Evolutionary conservation across 75 land plant species (phyloP).

Genomic region (Isoetes taiwanensis): DNA sequence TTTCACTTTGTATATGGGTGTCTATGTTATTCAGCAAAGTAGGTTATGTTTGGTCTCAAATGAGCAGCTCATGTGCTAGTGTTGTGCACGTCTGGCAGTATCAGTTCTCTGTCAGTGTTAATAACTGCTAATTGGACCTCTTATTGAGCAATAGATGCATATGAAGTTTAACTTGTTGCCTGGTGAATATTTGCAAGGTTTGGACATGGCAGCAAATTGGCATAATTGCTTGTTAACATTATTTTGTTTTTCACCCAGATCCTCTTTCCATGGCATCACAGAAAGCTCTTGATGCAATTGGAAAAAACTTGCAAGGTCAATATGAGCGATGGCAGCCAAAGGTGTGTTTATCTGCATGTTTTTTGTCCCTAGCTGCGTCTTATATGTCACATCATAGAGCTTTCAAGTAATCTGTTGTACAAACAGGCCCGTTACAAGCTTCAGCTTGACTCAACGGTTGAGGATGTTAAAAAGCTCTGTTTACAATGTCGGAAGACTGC

Average conservation of each 20-base stretch:
- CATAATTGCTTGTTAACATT: not conserved
- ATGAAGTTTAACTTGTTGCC: not conserved
- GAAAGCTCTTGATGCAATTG: slow-evolving; percentile 83
- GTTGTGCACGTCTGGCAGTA: not conserved
- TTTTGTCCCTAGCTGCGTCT: not conserved
- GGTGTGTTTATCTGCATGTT: slow-evolving; percentile 26
- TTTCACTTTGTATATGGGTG: not conserved
- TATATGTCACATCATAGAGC: not conserved
- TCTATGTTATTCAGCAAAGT: not conserved
- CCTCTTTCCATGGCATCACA: slow-evolving; percentile 64
- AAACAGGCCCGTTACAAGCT: slow-evolving; percentile 70
- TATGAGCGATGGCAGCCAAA: slow-evolving; percentile 96
- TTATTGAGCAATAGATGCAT: not conserved
- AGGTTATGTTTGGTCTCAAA: too few relatives aligned
- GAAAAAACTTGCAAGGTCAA: slow-evolving; percentile 59
- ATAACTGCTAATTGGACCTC: not conserved
- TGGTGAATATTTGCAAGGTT: too few relatives aligned
- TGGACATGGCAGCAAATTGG: not conserved
- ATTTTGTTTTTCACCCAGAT: slow-evolving; percentile 26
- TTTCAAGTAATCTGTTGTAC: not conserved
- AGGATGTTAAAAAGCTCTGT: slow-evolving; percentile 86
- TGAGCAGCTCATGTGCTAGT: too few relatives aligned
- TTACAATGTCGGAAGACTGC: slow-evolving; percentile 61
- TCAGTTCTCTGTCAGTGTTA: not conserved
- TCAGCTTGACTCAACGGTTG: slow-evolving; percentile 76